Evolutionary conservation across 352 stramenopile genomes (phyloP).

Genomic region (Globisporangium radiosum): DNA sequence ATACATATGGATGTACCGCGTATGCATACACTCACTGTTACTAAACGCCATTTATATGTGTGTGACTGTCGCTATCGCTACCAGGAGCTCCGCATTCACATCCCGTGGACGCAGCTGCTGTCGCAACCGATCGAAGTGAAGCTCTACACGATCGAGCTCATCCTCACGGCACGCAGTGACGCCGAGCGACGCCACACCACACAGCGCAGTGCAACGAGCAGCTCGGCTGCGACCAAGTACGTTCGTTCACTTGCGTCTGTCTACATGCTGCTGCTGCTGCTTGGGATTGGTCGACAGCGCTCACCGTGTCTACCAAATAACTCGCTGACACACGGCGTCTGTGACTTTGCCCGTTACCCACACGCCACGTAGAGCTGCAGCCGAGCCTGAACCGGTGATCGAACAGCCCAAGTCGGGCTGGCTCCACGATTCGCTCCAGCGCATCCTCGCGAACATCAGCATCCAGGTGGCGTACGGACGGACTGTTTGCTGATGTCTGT

Average conservation of each 20-base stretch:
- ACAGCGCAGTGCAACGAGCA: constrained; percentile 2
- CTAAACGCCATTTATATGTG: not conserved
- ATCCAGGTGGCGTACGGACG: constrained; percentile 33
- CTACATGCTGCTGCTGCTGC: too few relatives aligned
- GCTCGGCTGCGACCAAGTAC: constrained; percentile 2
- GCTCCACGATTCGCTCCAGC: constrained; percentile 73
- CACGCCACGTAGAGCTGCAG: constrained; percentile 1
- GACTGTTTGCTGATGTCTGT: not conserved
- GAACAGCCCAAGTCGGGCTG: constrained; percentile 78
- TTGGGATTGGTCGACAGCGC: too few relatives aligned
- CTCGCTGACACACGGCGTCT: too few relatives aligned
- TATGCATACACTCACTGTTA: not conserved
- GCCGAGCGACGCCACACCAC: constrained; percentile 14
- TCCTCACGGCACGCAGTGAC: constrained; percentile 55
- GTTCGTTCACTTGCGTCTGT: too few relatives aligned
- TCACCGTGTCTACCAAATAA: too few relatives aligned
- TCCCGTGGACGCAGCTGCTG: constrained; percentile 84
- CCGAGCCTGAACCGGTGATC: constrained; percentile 33
- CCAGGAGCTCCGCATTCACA: constrained; percentile 83
- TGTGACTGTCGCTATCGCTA: not conserved
- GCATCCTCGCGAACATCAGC: constrained; percentile 77
- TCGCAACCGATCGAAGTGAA: constrained; percentile 86
- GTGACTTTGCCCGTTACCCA: not conserved
- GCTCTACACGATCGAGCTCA: constrained; percentile 86
- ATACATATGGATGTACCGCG: not conserved